Evolutionary conservation across 1,284 basidiomycete genomes (phyloP).

Genomic region (Cutaneotrichosporon cutaneum): DNA sequence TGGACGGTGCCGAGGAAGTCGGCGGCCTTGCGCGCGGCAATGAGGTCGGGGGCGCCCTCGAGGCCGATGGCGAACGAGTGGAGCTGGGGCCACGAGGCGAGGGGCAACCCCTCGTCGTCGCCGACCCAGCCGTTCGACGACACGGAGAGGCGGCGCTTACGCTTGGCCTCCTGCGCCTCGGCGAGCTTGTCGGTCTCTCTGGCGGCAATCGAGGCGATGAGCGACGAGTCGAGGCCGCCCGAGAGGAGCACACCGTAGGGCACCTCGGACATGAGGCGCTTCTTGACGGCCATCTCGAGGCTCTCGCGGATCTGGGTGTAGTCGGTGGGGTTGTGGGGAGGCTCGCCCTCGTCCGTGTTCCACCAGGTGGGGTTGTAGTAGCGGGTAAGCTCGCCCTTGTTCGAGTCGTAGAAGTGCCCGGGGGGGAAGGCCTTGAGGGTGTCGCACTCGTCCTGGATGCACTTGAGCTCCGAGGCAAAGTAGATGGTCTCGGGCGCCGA

Average conservation of each 20-base stretch:
- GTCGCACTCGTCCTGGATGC: conserved; percentile 89
- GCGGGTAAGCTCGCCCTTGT: conserved; percentile 68
- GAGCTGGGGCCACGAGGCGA: conserved; percentile 91
- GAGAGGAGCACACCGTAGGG: conserved; percentile 96
- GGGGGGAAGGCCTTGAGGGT: conserved; percentile 94
- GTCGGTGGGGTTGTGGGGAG: conserved; percentile 69
- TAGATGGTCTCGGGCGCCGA: conserved; percentile 79
- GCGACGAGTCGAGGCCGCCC: conserved; percentile 91
- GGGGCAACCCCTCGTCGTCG: conserved; percentile 56
- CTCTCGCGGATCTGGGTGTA: conserved; percentile 71
- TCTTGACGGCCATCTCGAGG: conserved; percentile 89
- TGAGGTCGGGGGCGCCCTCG: conserved; percentile 89
- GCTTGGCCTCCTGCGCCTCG: conserved; percentile 69
- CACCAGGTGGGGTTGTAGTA: conserved; percentile 89
- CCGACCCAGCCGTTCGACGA: conserved; percentile 27
- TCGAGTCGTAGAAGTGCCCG: conserved; percentile 89
- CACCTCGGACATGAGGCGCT: conserved; percentile 95
- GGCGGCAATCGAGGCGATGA: conserved; percentile 96
- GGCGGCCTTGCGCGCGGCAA: conserved; percentile 92
- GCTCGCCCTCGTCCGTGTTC: conserved; percentile 65
- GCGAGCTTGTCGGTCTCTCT: conserved; percentile 93
- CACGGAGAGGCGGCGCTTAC: conserved; percentile 55
- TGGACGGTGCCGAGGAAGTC: conserved; percentile 92
- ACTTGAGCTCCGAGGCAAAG: conserved; percentile 96
- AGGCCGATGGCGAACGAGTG: conserved; percentile 98